Base-by-base conservation (phyloP, 1,284 basidiomycete genomes). In the Macrocybe sp. region DNA sequence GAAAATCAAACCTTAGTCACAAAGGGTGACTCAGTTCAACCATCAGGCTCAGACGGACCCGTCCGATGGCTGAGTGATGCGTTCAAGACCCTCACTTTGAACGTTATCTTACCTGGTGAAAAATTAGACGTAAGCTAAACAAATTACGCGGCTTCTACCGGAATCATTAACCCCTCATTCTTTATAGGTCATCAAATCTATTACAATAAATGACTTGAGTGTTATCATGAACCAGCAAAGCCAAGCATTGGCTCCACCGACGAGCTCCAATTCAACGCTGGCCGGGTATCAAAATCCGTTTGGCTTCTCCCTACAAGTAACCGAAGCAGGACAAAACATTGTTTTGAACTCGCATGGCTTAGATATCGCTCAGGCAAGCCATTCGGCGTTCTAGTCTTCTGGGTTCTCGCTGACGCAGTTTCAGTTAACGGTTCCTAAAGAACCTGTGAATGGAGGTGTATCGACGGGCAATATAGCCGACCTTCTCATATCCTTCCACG, bases 231-330 rank as follows among this genome's bases (percentile, higher is more conserved):
- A 74, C 14, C 72, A 68, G 5, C 69, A 72, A 41, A 70, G 72
- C 42, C 68, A 85, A 57, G 69, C 76, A 0, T 85, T 79, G 54
- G 73, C 77, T 3, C 82, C 84, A 0, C 64, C 73, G n/a, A 67
- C 81, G 0, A 75, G 78, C 55, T 86, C 84, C 22, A 70, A 79
- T 48, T 66, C 72, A 48, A 85, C 84, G 1, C 54, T 83, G 3
- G 87, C 85, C 10, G 68, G 73, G 51, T 88, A 85, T 61, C 79
- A 78, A 64, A 91, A 89, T 64, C 88, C 88, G 1, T 89, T 91
- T 64, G 82, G 79, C 7, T 91, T 90, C 67, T 78, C 79, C 14
- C 62, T 91, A 46, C 82, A 85, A 59, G 82, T 85, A 35, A 63
- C 85, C 16, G 69, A 78, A 57, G 68, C 79, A 1, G 69, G 72